phyloP scores from a whole-genome alignment of 2,329 filamentous ascomycete species.

The Claviceps africana region DNA sequence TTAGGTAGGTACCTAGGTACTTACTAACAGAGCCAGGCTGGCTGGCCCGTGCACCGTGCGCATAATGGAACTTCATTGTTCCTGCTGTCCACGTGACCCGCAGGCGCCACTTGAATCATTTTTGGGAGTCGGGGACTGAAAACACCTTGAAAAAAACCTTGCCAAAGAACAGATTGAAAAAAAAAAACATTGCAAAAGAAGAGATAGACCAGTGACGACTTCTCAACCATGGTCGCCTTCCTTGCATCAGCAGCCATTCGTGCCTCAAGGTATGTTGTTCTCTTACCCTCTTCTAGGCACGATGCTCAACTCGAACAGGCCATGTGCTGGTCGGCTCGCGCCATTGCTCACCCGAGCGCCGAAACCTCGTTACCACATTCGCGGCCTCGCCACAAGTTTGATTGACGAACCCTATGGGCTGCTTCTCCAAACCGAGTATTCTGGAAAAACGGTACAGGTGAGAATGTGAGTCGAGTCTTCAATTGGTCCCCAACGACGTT shows the following conservation, averaged over 20 bases:
- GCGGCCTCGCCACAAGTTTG: conserved; percentile 8
- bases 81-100: too few species aligned
- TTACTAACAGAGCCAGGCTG: too few species aligned
- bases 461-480: conserved; percentile 5
- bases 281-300: background rate
- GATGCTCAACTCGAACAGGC: background rate
- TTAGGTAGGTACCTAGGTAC: too few species aligned
- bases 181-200: too few species aligned
- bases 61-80: too few species aligned
- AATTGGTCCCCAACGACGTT: too few species aligned
- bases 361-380: background rate
- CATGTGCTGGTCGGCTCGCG: conserved; percentile 3
- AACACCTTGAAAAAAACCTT: too few species aligned
- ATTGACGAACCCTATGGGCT: conserved; percentile 4
- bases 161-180: too few species aligned
- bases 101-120: too few species aligned
- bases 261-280: conserved; percentile 1
- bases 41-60: too few species aligned
- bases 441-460: background rate
- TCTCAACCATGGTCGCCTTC: background rate
- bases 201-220: background rate
- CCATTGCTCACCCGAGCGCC: conserved; percentile 2
- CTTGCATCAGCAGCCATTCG: background rate
- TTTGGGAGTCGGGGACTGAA: too few species aligned
- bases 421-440: conserved; percentile 2